A percentile compares a stretch with the other conserved stretches of the same genome.
Evolutionary conservation across 176 grass and related monocot species (phyloP).

Genomic region (Triticum timopheevii): DNA sequence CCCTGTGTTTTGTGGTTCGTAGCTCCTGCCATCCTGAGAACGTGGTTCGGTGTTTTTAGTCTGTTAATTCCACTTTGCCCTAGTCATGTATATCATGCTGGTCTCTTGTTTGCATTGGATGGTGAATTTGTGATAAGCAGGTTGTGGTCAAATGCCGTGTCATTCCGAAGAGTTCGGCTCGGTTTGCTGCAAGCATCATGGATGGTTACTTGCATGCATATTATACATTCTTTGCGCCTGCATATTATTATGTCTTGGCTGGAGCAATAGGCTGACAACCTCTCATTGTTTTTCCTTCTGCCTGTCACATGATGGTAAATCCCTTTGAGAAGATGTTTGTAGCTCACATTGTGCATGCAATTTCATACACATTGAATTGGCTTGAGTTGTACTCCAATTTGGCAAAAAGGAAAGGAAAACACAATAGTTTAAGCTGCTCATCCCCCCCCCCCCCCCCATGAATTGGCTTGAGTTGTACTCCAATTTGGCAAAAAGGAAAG

Average conservation of each 20-base stretch:
- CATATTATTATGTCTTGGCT: background rate
- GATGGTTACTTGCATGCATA: background rate
- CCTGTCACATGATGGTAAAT: background rate
- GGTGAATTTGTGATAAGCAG: slow-evolving; percentile 4
- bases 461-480: background rate
- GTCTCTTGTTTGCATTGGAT: background rate
- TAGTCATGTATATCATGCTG: background rate
- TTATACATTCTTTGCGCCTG: background rate
- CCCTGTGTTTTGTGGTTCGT: slow-evolving; percentile 15
- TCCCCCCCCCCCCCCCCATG: background rate
- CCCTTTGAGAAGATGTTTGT: background rate
- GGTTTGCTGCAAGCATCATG: background rate
- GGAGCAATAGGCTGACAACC: background rate
- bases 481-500: background rate
- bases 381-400: background rate
- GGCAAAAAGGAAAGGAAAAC: background rate
- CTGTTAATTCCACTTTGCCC: background rate
- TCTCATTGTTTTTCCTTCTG: background rate
- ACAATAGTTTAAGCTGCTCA: too few relatives aligned
- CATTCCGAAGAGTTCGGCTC: background rate
- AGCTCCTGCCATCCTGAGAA: background rate
- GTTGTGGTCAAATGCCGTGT: background rate
- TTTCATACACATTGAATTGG: background rate
- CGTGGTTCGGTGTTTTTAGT: slow-evolving; percentile 33
- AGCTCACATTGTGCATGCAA: background rate